Evolutionary conservation across 1,284 basidiomycete genomes (phyloP).

Genomic region (Apiotrichum sp.): DNA sequence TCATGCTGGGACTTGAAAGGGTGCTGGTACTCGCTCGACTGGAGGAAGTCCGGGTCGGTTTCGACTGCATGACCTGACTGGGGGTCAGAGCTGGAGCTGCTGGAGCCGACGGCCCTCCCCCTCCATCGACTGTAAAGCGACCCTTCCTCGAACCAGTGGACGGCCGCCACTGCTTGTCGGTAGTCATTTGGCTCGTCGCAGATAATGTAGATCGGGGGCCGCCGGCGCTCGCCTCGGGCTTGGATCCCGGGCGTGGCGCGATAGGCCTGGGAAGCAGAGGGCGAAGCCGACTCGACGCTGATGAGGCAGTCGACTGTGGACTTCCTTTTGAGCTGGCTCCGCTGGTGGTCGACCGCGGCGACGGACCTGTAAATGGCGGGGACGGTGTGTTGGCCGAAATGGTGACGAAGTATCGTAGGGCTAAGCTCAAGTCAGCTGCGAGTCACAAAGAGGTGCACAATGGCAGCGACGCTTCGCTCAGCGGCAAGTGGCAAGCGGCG

Average conservation of each 20-base stretch:
- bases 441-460: too few species aligned
- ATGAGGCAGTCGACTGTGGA: slow-evolving; percentile 17
- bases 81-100: slow-evolving; percentile 20
- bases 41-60: background rate
- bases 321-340: slow-evolving; percentile 23
- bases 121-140: slow-evolving; percentile 43
- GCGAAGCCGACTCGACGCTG: slow-evolving; percentile 26
- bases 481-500: too few species aligned
- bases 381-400: slow-evolving; percentile 39
- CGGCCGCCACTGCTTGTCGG: slow-evolving; percentile 29
- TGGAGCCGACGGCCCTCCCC: slow-evolving; percentile 11
- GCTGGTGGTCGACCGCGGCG: slow-evolving; percentile 30
- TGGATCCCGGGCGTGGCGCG: slow-evolving; percentile 24
- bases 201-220: slow-evolving; percentile 1
- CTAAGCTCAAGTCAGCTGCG: background rate
- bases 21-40: background rate
- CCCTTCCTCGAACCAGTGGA: slow-evolving; percentile 37
- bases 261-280: slow-evolving; percentile 39
- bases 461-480: too few species aligned
- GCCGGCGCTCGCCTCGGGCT: slow-evolving; percentile 4
- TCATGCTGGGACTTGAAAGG: background rate
- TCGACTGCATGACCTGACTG: slow-evolving; percentile 14
- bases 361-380: slow-evolving; percentile 37
- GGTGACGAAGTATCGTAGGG: slow-evolving; percentile 14
- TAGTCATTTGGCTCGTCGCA: slow-evolving; percentile 30